These are phyloP conservation scores for Boletus sp. DNA, from an alignment of 768 basidiomycete species.

Conservation along the genomic window DNA sequence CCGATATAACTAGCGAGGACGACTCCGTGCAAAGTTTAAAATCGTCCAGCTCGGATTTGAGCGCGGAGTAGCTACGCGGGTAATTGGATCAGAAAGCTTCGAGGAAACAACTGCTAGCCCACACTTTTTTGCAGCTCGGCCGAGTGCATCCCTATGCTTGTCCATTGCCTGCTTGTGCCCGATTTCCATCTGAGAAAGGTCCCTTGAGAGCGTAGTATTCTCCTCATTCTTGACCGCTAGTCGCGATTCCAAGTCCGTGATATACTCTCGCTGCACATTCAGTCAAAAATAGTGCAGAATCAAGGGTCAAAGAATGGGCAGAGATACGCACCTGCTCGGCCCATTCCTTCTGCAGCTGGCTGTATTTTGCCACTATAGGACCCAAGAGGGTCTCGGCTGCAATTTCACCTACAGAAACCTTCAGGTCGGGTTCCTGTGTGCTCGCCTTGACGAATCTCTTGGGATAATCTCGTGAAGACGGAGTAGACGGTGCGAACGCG, in stretches of 20 bases:
- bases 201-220: conserved; percentile 7
- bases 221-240: conserved; percentile 17
- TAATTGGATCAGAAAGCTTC: not conserved
- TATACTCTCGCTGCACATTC: conserved; percentile 17
- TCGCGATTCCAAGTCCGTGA: conserved; percentile 17
- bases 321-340: conserved; percentile 9
- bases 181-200: conserved; percentile 12
- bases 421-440: conserved; percentile 5
- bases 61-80: conserved; percentile 24
- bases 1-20: conserved; percentile 18
- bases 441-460: conserved; percentile 2
- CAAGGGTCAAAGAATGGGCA: not conserved
- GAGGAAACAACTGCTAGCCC: not conserved
- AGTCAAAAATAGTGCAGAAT: not conserved
- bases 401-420: not conserved
- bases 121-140: conserved; percentile 20
- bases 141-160: conserved; percentile 18
- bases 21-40: conserved; percentile 25
- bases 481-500: not conserved
- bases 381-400: conserved; percentile 2
- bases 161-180: conserved; percentile 11
- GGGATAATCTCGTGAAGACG: conserved; percentile 7
- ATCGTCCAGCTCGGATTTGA: conserved; percentile 29
- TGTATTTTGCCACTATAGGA: not conserved
- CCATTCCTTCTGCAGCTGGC: conserved; percentile 9